phyloP scores from a whole-genome alignment of 371 early-diverging fungal species.

The Phascolomyces articulosus region DNA sequence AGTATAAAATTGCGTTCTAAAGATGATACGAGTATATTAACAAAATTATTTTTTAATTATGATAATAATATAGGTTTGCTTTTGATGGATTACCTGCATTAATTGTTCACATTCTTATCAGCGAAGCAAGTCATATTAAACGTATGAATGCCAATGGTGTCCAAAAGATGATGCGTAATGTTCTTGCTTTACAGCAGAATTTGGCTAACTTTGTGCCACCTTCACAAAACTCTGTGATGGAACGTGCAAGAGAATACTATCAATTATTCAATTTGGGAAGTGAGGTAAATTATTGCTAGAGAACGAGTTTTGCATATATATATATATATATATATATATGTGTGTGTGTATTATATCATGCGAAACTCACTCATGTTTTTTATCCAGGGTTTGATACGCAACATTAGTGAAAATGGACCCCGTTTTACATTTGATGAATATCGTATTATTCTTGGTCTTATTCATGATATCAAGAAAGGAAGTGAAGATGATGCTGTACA shows the following conservation, averaged over 20 bases:
- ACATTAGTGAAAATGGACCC: constrained; percentile 48
- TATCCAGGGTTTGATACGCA: constrained; percentile 33
- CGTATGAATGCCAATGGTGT: constrained; percentile 76
- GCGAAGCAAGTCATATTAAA: constrained; percentile 74
- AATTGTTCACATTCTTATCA: constrained; percentile 72
- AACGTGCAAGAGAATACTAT: constrained; percentile 75
- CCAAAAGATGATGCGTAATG: constrained; percentile 81
- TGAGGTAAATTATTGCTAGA: constrained; percentile 43
- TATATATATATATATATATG: no score
- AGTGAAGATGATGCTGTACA: constrained; percentile 18
- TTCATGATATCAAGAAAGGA: constrained; percentile 40
- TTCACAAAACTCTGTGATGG: constrained; percentile 70
- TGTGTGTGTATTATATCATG: no score
- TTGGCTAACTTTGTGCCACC: constrained; percentile 75
- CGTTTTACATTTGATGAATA: constrained; percentile 55
- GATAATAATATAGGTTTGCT: constrained; percentile 74
- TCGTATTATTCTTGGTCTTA: constrained; percentile 43
- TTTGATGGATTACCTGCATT: constrained; percentile 83
- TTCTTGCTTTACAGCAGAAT: constrained; percentile 86
- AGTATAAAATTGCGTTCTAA: background rate
- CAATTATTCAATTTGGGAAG: constrained; percentile 67
- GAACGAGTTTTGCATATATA: no score
- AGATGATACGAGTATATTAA: no score
- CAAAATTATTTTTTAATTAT: no score
- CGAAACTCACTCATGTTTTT: no score